Evolutionary conservation across 2,329 filamentous ascomycete genomes (phyloP), one percentile per base, ranked within the genome.

Genomic region (Cladophialophora immunda): DNA sequence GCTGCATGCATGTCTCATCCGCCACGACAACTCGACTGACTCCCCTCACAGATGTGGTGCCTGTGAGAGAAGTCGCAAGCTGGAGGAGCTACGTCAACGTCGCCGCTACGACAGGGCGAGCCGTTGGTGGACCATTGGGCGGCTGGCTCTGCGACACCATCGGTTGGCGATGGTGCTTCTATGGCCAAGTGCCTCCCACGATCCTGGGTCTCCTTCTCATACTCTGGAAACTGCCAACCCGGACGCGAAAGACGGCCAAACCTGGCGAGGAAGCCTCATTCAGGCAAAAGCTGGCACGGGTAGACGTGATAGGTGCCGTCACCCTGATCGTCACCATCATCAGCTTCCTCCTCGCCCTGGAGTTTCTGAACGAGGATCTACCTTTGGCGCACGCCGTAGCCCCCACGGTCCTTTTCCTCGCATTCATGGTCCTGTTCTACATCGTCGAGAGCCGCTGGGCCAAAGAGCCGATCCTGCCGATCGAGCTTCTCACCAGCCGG

Each of bases 101-200:
- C 15, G 76, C 81, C 17, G 79, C 81, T 68, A 86, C 84, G 0
- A 79, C 81, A 0, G 84, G 84, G 11, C 77, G 83, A 11, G 82
- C 80, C 65, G 76, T 83, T 25, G 85, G 85, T 34, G 85, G 85
- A 1, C 83, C 85, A 0, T 64, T 89, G 0, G 89, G 89, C 0
- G 89, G 89, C 1, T 85, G 82, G 72, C 75, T 90, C 1, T 85
- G 87, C 0, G 87, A 90, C 69, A 82, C 83, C 0, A 81, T 90
- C 13, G 89, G 89, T 17, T 91, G 89, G 89, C 79, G 89, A 76
- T 89, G 87, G 87, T 86, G 69, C 0, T 90, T 90, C 71, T 73
- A 85, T 0, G 82, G 83, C 4, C 87, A 90, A 75, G 80, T 83
- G 0, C 87, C 87, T 0, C 77, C 87, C n/a, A 82, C 86, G 17